Percentiles rank a stretch among this genome's conserved stretches.
These are phyloP conservation scores for Penicillium sp. DNA, from an alignment of 2,329 filamentous ascomycete species.

Conservation along the genomic window DNA sequence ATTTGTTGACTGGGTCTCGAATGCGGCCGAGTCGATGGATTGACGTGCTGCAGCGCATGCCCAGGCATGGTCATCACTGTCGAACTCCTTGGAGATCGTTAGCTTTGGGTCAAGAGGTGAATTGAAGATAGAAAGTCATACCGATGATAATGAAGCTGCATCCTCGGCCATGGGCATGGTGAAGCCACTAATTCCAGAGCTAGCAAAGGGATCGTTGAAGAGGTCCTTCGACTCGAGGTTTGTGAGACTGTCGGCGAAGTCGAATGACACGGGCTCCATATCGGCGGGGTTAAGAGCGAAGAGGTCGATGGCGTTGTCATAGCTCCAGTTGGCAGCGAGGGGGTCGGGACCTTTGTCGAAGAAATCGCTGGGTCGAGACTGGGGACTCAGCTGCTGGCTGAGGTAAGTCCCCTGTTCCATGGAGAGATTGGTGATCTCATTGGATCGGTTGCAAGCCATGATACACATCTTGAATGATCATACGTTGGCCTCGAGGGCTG, in stretches of 20 bases:
- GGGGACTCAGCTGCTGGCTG: constrained; percentile 23
- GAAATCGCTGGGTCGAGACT: constrained; percentile 12
- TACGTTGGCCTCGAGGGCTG: constrained; percentile 2
- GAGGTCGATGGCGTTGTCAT: constrained; percentile 36
- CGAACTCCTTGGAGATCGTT: constrained; percentile 25
- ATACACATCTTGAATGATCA: constrained; percentile 12
- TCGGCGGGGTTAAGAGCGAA: constrained; percentile 35
- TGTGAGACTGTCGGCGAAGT: constrained; percentile 32
- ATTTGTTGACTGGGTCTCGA: constrained; percentile 5
- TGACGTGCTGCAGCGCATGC: constrained; percentile 24
- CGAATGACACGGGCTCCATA: constrained; percentile 32
- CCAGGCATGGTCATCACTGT: constrained; percentile 39
- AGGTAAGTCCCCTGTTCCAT: constrained; percentile 21
- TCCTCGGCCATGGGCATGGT: constrained; percentile 34
- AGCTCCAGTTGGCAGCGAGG: constrained; percentile 37
- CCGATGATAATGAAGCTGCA: constrained; percentile 29
- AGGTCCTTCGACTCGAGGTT: constrained; percentile 32
- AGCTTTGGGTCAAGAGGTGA: not conserved
- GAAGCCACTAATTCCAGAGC: constrained; percentile 34
- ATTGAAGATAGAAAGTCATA: constrained; percentile 7
- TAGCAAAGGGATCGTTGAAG: constrained; percentile 31
- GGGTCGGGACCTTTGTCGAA: constrained; percentile 32
- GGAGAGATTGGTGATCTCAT: constrained; percentile 16
- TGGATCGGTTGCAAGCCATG: constrained; percentile 22
- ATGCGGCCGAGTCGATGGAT: constrained; percentile 19